These are phyloP conservation scores for Aspergillus sp. DNA, from an alignment of 2,329 filamentous ascomycete species.

Conservation along the genomic window DNA sequence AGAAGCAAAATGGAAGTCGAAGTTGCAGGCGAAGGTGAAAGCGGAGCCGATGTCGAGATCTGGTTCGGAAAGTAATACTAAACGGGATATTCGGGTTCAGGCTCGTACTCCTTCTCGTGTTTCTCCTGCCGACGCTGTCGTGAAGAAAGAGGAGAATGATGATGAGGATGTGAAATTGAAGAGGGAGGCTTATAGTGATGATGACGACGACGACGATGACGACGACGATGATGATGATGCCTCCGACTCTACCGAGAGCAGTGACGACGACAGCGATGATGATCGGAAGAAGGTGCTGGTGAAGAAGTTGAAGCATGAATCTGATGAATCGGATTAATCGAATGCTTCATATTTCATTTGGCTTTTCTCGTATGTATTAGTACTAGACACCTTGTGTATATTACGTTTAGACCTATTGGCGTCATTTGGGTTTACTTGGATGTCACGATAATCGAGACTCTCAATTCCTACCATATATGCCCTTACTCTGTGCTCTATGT, in stretches of 20 bases:
- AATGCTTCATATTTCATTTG: slow-evolving; percentile 29
- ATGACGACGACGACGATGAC: not conserved
- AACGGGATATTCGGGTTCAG: too few relatives aligned
- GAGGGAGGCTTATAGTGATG: not conserved
- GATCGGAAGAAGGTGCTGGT: not conserved
- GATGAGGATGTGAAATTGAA: not conserved
- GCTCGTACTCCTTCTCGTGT: too few relatives aligned
- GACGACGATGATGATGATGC: not conserved
- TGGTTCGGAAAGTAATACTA: too few relatives aligned
- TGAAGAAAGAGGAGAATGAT: not conserved
- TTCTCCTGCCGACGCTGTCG: too few relatives aligned
- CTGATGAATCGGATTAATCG: not conserved
- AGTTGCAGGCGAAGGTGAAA: not conserved
- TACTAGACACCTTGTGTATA: slow-evolving; percentile 18
- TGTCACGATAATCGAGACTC: too few relatives aligned
- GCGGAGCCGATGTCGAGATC: not conserved
- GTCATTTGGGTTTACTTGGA: too few relatives aligned
- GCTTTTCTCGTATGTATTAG: slow-evolving; percentile 39
- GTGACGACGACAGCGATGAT: not conserved
- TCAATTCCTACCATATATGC: too few relatives aligned
- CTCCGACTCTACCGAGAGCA: not conserved
- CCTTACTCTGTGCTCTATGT: too few relatives aligned
- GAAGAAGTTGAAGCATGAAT: not conserved
- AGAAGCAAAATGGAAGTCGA: not conserved
- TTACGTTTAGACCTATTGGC: too few relatives aligned